Conservation (phyloP, 768 basidiomycete genomes). For the Termitomyces sp. region DNA sequence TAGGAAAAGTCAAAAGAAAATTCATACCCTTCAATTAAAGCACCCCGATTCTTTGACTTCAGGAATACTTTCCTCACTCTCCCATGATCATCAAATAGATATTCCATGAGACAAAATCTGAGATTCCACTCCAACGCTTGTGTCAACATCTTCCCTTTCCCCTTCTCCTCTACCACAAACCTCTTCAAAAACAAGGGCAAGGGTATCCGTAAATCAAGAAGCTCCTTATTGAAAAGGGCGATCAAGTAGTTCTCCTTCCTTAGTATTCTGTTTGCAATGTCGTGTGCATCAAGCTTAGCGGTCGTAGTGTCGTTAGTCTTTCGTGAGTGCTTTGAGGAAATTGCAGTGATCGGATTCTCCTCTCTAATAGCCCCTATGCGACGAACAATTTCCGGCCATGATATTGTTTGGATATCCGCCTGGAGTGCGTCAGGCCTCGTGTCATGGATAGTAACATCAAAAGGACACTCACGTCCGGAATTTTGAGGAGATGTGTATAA, state of each 20-base stretch:
- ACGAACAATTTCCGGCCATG: slow-evolving; percentile 93
- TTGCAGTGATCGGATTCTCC: slow-evolving; percentile 87
- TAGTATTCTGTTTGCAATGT: slow-evolving; percentile 96
- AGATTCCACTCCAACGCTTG: slow-evolving; percentile 97
- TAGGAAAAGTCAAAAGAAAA: neutral
- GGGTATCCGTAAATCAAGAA: slow-evolving; percentile 84
- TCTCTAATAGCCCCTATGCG: slow-evolving; percentile 87
- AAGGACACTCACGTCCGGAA: slow-evolving; percentile 75
- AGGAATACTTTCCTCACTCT: slow-evolving; percentile 88
- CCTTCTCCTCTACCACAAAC: slow-evolving; percentile 46
- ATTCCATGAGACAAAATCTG: slow-evolving; percentile 91
- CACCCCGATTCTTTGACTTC: slow-evolving; percentile 73
- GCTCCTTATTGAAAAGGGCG: slow-evolving; percentile 94
- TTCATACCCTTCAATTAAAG: slow-evolving; percentile 75
- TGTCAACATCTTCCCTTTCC: slow-evolving; percentile 78
- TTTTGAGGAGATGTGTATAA: slow-evolving; percentile 87
- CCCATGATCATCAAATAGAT: slow-evolving; percentile 87
- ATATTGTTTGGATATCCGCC: slow-evolving; percentile 97
- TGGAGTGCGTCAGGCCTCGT: slow-evolving; percentile 25
- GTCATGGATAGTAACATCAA: neutral
- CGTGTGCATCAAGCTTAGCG: slow-evolving; percentile 94
- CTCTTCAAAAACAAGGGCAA: slow-evolving; percentile 55
- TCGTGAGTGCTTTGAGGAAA: slow-evolving; percentile 55
- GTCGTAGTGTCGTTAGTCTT: slow-evolving; percentile 58
- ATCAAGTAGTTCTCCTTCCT: slow-evolving; percentile 98